phyloP scores from a whole-genome alignment of 495 filamentous ascomycete species.

The Podospora pseudocomata region DNA sequence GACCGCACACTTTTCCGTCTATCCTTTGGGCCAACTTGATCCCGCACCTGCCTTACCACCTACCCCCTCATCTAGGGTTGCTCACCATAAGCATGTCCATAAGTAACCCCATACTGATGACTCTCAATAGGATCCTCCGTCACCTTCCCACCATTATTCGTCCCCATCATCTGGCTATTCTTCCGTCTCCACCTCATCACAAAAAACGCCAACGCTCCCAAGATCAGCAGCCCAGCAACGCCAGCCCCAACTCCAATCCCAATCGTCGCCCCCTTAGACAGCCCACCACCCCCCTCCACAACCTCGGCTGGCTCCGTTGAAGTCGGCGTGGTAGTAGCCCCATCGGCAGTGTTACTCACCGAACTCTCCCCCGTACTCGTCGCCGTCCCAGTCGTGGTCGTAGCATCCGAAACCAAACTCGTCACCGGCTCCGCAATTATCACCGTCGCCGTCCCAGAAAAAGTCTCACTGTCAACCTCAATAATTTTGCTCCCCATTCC shows the following conservation, averaged over 20 bases:
- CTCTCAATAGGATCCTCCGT: not conserved
- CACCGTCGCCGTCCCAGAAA: slow-evolving; percentile 8
- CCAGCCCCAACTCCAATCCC: not conserved
- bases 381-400: not conserved
- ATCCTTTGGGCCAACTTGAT: not conserved
- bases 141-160: not conserved
- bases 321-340: not conserved
- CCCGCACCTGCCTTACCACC: no score
- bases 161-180: not conserved
- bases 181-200: not conserved
- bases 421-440: not conserved
- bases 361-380: not conserved
- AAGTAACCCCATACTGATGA: slow-evolving; percentile 1
- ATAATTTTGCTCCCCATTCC: slow-evolving; percentile 33
- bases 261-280: not conserved
- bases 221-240: not conserved
- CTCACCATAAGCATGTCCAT: not conserved
- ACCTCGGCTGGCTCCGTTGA: not conserved
- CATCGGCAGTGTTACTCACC: not conserved
- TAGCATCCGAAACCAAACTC: not conserved
- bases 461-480: slow-evolving; percentile 21
- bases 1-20: no score
- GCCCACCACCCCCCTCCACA: not conserved
- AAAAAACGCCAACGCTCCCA: not conserved
- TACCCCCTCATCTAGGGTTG: not conserved